Evolutionary conservation across 352 stramenopile species (phyloP).

Genomic region (Saprolegnia diclina): DNA sequence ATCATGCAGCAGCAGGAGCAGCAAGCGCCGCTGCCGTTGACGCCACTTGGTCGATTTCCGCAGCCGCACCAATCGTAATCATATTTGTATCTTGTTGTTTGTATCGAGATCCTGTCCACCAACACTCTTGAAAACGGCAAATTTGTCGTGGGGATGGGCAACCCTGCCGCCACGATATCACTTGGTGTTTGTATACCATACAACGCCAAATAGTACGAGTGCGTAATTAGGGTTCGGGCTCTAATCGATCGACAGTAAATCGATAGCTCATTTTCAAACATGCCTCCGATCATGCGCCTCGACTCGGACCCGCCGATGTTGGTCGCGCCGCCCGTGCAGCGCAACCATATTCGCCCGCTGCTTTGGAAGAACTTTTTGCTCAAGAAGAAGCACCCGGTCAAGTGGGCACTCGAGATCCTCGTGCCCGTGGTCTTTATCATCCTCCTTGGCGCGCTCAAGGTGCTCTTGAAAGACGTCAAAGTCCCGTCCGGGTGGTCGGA

Average conservation of each 20-base stretch:
- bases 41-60: no score
- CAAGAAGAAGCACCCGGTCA: constrained; percentile 52
- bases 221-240: background rate
- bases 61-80: background rate
- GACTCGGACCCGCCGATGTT: background rate
- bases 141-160: background rate
- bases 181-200: background rate
- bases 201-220: no score
- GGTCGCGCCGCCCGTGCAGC: background rate
- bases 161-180: background rate
- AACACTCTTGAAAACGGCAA: background rate
- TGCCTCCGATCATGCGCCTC: background rate
- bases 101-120: background rate
- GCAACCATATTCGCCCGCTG: constrained; percentile 29
- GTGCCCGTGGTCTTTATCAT: constrained; percentile 59
- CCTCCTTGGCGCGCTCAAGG: constrained; percentile 49
- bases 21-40: no score
- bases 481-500: constrained; percentile 50
- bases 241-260: background rate
- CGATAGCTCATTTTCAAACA: background rate
- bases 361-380: constrained; percentile 69
- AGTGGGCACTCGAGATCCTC: constrained; percentile 46
- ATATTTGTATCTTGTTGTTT: background rate
- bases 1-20: no score
- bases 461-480: constrained; percentile 37